These are phyloP conservation scores for Leccinum idahoense DNA, from an alignment of 1,284 basidiomycete genomes.

Conservation along the genomic window DNA sequence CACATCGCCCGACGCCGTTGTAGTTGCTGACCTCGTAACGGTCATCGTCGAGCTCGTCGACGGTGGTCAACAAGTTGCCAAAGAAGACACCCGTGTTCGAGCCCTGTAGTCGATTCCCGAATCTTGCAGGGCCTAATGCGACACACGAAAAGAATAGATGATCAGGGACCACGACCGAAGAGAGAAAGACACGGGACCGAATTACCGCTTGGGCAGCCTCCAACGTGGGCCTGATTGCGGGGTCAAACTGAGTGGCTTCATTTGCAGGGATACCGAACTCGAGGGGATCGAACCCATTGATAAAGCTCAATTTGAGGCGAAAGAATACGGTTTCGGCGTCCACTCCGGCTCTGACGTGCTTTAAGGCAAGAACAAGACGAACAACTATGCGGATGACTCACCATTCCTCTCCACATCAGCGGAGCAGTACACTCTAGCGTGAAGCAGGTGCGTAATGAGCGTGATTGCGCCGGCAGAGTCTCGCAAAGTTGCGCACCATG, in stretches of 20 bases:
- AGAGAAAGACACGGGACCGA: not conserved
- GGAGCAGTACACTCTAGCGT: too few relatives aligned
- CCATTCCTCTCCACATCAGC: too few relatives aligned
- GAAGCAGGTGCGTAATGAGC: too few relatives aligned
- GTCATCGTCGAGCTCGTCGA: constrained; percentile 27
- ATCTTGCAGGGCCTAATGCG: constrained; percentile 26
- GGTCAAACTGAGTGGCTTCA: constrained; percentile 25
- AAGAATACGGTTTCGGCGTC: too few relatives aligned
- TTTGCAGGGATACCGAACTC: constrained; percentile 31
- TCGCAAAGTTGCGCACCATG: too few relatives aligned
- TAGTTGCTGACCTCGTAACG: constrained; percentile 25
- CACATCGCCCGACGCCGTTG: constrained; percentile 24
- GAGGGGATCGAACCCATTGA: constrained; percentile 24
- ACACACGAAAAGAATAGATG: not conserved
- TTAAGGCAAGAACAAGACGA: too few relatives aligned
- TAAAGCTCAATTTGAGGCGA: constrained; percentile 25
- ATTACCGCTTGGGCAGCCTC: constrained; percentile 25
- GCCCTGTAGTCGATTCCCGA: constrained; percentile 31
- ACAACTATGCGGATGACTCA: too few relatives aligned
- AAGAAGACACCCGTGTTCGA: constrained; percentile 32
- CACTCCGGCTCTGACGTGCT: too few relatives aligned
- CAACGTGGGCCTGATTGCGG: constrained; percentile 20
- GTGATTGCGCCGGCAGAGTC: too few relatives aligned
- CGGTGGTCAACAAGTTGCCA: constrained; percentile 24
- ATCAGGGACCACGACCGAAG: not conserved